phyloP scores from a whole-genome alignment of 805 yeast genomes.

The Pichia paraexigua region DNA sequence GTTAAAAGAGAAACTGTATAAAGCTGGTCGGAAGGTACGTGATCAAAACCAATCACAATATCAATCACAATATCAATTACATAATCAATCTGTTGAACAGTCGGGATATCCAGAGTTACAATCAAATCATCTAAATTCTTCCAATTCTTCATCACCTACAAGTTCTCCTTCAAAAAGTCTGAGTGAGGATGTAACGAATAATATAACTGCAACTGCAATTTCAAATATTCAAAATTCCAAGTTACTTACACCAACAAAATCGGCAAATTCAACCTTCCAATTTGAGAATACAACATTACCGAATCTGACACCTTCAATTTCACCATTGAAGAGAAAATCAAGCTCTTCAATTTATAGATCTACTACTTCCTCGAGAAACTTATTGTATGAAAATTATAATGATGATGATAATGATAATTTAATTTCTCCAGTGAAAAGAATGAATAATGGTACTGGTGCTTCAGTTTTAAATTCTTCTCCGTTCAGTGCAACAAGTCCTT shows the following conservation, averaged over 20 bases:
- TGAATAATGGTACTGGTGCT: slow-evolving; percentile 14
- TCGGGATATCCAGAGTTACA: background rate
- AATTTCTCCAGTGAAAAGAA: slow-evolving; percentile 23
- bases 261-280: background rate
- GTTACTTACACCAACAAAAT: slow-evolving; percentile 10
- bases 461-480: slow-evolving; percentile 25
- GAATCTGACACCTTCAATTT: slow-evolving; percentile 11
- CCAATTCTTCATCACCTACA: slow-evolving; percentile 8
- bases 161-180: slow-evolving; percentile 16
- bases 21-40: slow-evolving; percentile 32
- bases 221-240: slow-evolving; percentile 13
- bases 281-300: slow-evolving; percentile 3
- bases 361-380: background rate
- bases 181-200: slow-evolving; percentile 10
- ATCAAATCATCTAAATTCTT: background rate
- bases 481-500: slow-evolving; percentile 18
- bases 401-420: slow-evolving; percentile 14
- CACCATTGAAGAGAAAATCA: slow-evolving; percentile 25
- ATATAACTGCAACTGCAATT: slow-evolving; percentile 15
- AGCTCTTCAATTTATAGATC: slow-evolving; percentile 8
- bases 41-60: slow-evolving; percentile 19
- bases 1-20: slow-evolving; percentile 33
- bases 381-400: slow-evolving; percentile 3
- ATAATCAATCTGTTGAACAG: background rate
- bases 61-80: background rate